Conservation (phyloP, 179 eudicot genomes). For the Drosera spatulata region DNA sequence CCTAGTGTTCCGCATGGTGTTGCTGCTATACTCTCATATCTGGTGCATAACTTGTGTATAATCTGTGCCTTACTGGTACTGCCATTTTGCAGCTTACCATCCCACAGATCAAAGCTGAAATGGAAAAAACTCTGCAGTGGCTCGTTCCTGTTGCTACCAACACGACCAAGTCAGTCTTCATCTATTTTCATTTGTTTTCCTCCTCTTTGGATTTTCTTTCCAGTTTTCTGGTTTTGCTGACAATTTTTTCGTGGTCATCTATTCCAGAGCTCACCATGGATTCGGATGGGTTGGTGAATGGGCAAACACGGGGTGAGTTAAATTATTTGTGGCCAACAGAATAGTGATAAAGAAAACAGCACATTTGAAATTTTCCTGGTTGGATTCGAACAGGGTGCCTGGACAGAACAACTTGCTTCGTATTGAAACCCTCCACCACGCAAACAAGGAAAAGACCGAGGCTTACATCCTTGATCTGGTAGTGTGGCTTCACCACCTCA, state of each 20-base stretch:
- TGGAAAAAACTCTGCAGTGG: constrained; percentile 96
- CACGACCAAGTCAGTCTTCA: constrained; percentile 72
- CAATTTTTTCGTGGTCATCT: not conserved
- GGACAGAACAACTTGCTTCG: constrained; percentile 66
- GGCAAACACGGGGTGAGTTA: constrained; percentile 87
- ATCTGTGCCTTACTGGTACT: not conserved
- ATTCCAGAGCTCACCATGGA: constrained; percentile 93
- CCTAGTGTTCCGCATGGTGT: too few relatives aligned
- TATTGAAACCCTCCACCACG: constrained; percentile 86
- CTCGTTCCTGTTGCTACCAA: constrained; percentile 91
- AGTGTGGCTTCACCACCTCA: constrained; percentile 88
- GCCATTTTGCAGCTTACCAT: constrained; percentile 53
- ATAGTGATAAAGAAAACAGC: not conserved
- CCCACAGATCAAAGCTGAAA: constrained; percentile 85
- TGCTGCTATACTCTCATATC: too few relatives aligned
- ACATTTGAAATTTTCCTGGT: constrained; percentile 21
- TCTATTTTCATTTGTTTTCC: not conserved
- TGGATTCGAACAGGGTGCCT: constrained; percentile 50
- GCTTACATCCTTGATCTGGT: constrained; percentile 73
- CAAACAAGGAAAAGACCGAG: constrained; percentile 86
- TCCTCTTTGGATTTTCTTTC: not conserved
- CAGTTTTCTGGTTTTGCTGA: too few relatives aligned
- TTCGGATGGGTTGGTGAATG: constrained; percentile 99
- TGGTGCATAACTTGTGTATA: not conserved
- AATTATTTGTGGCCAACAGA: not conserved